Conservation (phyloP, 352 stramenopile genomes). For the Phytophthora agathidicida region DNA sequence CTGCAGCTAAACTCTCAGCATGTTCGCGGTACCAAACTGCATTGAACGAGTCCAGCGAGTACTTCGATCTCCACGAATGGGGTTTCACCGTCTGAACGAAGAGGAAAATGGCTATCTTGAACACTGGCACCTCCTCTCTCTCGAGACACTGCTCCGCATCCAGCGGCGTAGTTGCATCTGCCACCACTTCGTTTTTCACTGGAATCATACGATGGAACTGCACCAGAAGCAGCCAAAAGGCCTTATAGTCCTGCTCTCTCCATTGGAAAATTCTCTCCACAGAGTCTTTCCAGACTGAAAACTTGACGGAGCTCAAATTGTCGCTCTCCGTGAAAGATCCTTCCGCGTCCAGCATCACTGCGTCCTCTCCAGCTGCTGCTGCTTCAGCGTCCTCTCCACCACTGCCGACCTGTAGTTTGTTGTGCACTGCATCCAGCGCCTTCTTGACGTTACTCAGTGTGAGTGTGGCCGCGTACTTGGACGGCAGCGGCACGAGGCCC, state of each 20-base stretch:
- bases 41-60: constrained; percentile 80
- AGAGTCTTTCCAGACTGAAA: constrained; percentile 67
- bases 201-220: constrained; percentile 78
- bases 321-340: constrained; percentile 60
- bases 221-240: constrained; percentile 83
- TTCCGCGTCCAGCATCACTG: constrained; percentile 45
- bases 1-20: constrained; percentile 48
- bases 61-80: constrained; percentile 75
- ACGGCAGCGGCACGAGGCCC: constrained; percentile 74
- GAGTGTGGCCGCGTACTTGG: constrained; percentile 67
- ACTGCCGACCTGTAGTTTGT: constrained; percentile 36
- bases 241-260: constrained; percentile 82
- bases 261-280: constrained; percentile 73
- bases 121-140: constrained; percentile 64
- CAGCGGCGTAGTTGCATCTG: constrained; percentile 33
- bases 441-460: constrained; percentile 69
- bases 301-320: constrained; percentile 59
- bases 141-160: constrained; percentile 64
- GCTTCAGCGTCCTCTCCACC: constrained; percentile 6
- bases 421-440: constrained; percentile 64
- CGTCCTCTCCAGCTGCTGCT: constrained; percentile 40
- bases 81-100: constrained; percentile 85
- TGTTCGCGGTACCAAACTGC: constrained; percentile 82
- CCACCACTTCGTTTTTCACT: constrained; percentile 35
- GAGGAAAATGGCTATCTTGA: constrained; percentile 80